Evolutionary conservation across 768 basidiomycete genomes (phyloP).

Genomic region (Cyclocybe cylindracea): DNA sequence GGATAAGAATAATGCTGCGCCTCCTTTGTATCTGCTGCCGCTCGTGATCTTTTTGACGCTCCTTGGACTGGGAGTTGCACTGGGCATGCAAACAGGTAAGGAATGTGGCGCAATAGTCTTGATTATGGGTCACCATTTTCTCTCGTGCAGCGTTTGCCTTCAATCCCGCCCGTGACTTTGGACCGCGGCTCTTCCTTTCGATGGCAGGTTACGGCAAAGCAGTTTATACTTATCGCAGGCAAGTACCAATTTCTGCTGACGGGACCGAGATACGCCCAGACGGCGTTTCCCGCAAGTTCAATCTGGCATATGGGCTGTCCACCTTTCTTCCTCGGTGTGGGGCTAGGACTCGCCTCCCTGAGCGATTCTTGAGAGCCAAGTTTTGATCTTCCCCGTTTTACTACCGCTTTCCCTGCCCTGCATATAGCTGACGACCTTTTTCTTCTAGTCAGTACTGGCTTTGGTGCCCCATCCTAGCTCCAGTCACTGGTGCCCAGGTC

Average conservation of each 20-base stretch:
- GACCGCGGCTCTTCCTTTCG: conserved; percentile 65
- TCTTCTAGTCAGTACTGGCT: conserved; percentile 66
- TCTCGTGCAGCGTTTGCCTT: conserved; percentile 50
- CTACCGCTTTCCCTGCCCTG: neutral
- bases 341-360: too few relatives aligned
- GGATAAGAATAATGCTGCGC: conserved; percentile 55
- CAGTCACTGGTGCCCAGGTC: conserved; percentile 57
- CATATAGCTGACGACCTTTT: conserved; percentile 13
- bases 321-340: too few relatives aligned
- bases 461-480: conserved; percentile 64
- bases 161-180: conserved; percentile 74
- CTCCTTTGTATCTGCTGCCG: conserved; percentile 48
- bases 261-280: too few relatives aligned
- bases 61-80: conserved; percentile 54
- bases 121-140: neutral
- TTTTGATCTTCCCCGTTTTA: neutral
- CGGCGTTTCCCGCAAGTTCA: too few relatives aligned
- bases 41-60: conserved; percentile 56
- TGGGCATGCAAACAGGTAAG: conserved; percentile 63
- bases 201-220: conserved; percentile 70
- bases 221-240: conserved; percentile 47
- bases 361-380: neutral
- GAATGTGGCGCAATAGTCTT: conserved; percentile 1
- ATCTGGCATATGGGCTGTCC: too few relatives aligned
- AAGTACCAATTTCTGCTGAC: conserved; percentile 14